Percentiles rank a stretch among this genome's conserved stretches.
These are phyloP conservation scores for Lactarius pseudohatsudake DNA, from an alignment of 768 basidiomycete genomes.

Conservation along the genomic window DNA sequence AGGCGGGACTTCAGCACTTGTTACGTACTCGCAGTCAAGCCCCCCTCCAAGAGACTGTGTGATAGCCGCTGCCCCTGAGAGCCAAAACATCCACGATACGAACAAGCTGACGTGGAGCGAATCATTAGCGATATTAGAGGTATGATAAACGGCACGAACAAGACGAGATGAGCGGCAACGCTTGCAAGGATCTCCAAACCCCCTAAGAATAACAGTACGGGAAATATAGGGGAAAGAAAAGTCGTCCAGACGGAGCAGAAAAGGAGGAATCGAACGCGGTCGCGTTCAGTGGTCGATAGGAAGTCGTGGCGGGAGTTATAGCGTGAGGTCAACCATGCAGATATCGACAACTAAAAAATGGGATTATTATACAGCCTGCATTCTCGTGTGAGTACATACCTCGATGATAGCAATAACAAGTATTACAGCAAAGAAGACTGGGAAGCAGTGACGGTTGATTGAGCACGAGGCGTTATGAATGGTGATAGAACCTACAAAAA, in stretches of 20 bases:
- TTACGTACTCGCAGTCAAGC: slow-evolving; percentile 25
- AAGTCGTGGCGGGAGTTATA: slow-evolving; percentile 60
- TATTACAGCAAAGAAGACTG: slow-evolving; percentile 22
- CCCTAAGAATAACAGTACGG: slow-evolving; percentile 10
- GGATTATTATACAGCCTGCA: background rate
- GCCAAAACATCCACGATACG: slow-evolving; percentile 30
- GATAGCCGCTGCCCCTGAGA: slow-evolving; percentile 29
- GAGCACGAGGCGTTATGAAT: background rate
- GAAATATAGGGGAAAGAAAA: slow-evolving; percentile 25
- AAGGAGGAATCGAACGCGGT: slow-evolving; percentile 40
- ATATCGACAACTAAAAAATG: slow-evolving; percentile 55
- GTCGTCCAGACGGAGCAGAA: slow-evolving; percentile 31
- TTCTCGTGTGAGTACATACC: slow-evolving; percentile 12
- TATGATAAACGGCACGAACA: slow-evolving; percentile 13
- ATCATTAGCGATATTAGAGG: background rate
- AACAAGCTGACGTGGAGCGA: slow-evolving; percentile 18
- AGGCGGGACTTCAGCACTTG: background rate
- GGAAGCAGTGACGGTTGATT: background rate
- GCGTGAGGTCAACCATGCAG: slow-evolving; percentile 67
- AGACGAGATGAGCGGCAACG: slow-evolving; percentile 25
- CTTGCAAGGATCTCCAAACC: slow-evolving; percentile 6
- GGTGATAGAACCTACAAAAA: slow-evolving; percentile 13
- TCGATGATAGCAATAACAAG: slow-evolving; percentile 26
- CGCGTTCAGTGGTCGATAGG: slow-evolving; percentile 48
- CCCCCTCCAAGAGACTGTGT: slow-evolving; percentile 16